Percentiles rank a stretch among this genome's conserved stretches.
Evolutionary conservation across 2,329 filamentous ascomycete species (phyloP).

Genomic region (Penicillium sp.): DNA sequence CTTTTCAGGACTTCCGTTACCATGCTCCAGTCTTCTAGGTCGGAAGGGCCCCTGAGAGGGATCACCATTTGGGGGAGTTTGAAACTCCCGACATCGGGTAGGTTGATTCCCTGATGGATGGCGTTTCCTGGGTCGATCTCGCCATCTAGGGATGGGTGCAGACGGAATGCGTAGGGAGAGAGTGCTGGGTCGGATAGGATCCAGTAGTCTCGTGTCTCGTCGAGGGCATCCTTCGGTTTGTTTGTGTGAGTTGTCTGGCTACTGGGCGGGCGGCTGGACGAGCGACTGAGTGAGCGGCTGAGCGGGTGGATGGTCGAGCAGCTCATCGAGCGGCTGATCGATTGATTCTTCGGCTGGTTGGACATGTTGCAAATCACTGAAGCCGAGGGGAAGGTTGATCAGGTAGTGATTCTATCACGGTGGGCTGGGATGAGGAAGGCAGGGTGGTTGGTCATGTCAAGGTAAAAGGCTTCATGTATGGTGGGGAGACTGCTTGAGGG

Average conservation of each 20-base stretch:
- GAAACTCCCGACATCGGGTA: neutral
- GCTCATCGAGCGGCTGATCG: neutral
- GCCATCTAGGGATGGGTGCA: neutral
- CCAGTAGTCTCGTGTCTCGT: neutral
- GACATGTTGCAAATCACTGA: neutral
- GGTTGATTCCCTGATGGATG: neutral
- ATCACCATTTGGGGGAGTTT: neutral
- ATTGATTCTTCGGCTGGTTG: neutral
- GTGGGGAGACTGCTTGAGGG: no score
- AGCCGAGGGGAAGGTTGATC: neutral
- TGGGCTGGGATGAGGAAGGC: neutral
- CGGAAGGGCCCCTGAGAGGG: neutral
- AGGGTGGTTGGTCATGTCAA: neutral
- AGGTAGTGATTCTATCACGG: neutral
- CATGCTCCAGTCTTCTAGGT: neutral
- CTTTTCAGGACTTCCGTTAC: neutral
- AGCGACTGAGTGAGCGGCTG: no score
- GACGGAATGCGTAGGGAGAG: neutral
- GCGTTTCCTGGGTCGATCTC: neutral
- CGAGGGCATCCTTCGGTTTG: neutral
- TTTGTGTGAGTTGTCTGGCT: neutral
- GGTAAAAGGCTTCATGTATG: neutral
- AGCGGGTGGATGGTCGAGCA: no score
- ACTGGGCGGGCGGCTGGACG: no score
- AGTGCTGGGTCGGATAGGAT: neutral